Conservation (phyloP, 2,329 filamentous ascomycete genomes). For the Calonectria hongkongensis region DNA sequence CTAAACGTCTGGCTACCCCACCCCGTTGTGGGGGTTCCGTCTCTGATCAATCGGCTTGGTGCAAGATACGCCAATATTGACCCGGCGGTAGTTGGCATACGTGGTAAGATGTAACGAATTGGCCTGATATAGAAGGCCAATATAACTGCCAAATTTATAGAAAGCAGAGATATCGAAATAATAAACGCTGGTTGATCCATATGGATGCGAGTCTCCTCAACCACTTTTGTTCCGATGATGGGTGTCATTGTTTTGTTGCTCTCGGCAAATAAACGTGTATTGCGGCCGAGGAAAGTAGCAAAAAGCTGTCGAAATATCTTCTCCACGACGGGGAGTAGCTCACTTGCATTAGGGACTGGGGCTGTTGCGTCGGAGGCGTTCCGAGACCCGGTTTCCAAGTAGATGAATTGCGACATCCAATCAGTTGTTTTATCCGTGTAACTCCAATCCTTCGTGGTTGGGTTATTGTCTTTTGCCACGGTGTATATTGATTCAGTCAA, state of each 20-base stretch:
- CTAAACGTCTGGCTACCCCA: constrained; percentile 23
- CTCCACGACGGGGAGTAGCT: background rate
- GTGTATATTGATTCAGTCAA: too few species aligned
- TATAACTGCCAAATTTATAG: background rate
- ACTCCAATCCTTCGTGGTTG: too few species aligned
- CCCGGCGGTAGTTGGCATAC: constrained; percentile 9
- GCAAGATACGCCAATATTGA: constrained; percentile 31
- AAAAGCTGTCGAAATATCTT: background rate
- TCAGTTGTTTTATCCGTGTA: background rate
- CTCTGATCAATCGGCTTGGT: constrained; percentile 10
- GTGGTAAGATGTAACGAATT: background rate
- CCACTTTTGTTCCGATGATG: background rate
- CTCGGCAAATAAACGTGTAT: background rate
- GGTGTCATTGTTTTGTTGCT: background rate
- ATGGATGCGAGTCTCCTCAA: constrained; percentile 4
- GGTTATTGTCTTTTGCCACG: too few species aligned
- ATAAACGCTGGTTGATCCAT: constrained; percentile 9
- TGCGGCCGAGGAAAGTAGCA: background rate
- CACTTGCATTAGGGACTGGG: background rate
- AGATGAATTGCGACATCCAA: constrained; percentile 5
- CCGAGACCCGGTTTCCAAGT: background rate
- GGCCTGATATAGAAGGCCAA: constrained; percentile 1
- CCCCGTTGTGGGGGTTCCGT: background rate
- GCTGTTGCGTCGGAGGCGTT: background rate
- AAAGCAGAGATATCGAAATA: constrained; percentile 4